Conservation (phyloP, 805 yeast genomes). For the Zygosaccharomyces bisporus region DNA sequence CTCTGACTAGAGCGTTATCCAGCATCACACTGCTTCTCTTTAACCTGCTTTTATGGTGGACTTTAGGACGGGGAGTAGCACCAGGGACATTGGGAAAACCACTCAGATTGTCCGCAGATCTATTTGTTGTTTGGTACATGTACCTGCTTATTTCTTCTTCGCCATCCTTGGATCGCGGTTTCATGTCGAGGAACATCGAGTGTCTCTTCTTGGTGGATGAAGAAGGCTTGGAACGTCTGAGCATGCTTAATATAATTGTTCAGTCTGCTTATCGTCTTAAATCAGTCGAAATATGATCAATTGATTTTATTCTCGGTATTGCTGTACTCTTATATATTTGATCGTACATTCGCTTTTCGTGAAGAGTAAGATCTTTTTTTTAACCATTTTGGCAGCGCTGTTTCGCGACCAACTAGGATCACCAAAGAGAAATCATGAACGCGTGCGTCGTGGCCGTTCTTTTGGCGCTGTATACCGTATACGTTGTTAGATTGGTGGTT, state of each 20-base stretch:
- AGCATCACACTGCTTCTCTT: slow-evolving; percentile 29
- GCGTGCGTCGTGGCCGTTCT: slow-evolving; percentile 6
- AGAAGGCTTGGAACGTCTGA: slow-evolving; percentile 17
- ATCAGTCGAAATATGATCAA: no score
- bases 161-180: slow-evolving; percentile 2
- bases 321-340: background rate
- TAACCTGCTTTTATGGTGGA: slow-evolving; percentile 13
- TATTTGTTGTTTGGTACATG: slow-evolving; percentile 13
- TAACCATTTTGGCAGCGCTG: background rate
- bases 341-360: background rate
- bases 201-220: slow-evolving; percentile 22
- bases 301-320: no score
- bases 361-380: slow-evolving; percentile 3
- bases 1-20: slow-evolving; percentile 29
- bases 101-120: slow-evolving; percentile 11
- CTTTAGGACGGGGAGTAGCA: slow-evolving; percentile 5
- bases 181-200: slow-evolving; percentile 23
- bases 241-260: slow-evolving; percentile 11
- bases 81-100: background rate
- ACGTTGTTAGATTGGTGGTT: slow-evolving; percentile 16
- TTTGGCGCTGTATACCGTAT: slow-evolving; percentile 13
- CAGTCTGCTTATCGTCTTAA: background rate
- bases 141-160: slow-evolving; percentile 6
- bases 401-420: slow-evolving; percentile 4
- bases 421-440: background rate